Conservation (phyloP, 805 yeast species). For the Nakazawaea ishiwadae region DNA sequence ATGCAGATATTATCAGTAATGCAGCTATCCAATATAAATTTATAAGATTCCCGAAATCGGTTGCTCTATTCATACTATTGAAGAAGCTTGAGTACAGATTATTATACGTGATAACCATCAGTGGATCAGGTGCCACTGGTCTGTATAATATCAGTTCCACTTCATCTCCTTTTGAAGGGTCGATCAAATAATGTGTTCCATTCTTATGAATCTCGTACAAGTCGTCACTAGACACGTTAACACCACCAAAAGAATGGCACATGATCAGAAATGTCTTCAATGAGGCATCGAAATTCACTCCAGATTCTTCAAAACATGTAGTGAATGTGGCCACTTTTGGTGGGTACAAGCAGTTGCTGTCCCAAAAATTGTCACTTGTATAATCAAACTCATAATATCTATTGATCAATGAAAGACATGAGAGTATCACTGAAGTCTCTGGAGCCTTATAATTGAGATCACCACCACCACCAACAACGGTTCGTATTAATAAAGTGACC, state of each 20-base stretch:
- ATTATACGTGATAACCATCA: slow-evolving; percentile 8
- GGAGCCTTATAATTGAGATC: slow-evolving; percentile 2
- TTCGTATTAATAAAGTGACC: neutral
- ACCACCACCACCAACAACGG: neutral
- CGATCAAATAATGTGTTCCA: slow-evolving; percentile 3
- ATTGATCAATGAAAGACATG: slow-evolving; percentile 18
- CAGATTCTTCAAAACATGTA: slow-evolving; percentile 19
- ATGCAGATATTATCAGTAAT: slow-evolving; percentile 15
- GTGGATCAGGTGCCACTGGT: slow-evolving; percentile 14
- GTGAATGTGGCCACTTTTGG: slow-evolving; percentile 22
- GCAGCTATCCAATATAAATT: slow-evolving; percentile 20
- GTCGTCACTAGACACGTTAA: slow-evolving; percentile 2
- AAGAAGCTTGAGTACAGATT: slow-evolving; percentile 19
- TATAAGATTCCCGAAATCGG: slow-evolving; percentile 14
- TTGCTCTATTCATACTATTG: slow-evolving; percentile 16
- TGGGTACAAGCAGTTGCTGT: slow-evolving; percentile 20
- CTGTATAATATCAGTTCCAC: slow-evolving; percentile 12
- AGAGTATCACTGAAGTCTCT: slow-evolving; percentile 15
- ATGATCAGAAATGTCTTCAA: slow-evolving; percentile 6
- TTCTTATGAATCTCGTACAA: slow-evolving; percentile 8
- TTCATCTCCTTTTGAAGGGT: slow-evolving; percentile 16
- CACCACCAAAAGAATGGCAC: slow-evolving; percentile 14
- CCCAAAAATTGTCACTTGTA: slow-evolving; percentile 17
- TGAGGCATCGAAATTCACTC: slow-evolving; percentile 9
- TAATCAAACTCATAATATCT: slow-evolving; percentile 17